A percentile compares a stretch with the other conserved stretches of the same genome.
phyloP scores from a whole-genome alignment of 73 alveolate genomes.

The Symbiodinium natans region DNA sequence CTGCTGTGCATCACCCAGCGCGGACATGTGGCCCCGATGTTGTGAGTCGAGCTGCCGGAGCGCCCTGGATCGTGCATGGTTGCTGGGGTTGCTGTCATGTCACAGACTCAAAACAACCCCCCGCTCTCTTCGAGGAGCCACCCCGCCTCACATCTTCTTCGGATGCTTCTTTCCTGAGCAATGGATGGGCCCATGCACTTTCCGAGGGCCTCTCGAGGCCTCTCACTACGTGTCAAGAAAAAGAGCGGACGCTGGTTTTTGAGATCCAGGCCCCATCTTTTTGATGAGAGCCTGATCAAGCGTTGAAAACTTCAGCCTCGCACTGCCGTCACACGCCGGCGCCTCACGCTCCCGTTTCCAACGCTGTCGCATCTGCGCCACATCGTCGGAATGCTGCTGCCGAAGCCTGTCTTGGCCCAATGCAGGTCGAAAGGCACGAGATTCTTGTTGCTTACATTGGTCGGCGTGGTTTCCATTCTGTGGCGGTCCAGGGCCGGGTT shows the following conservation, averaged over 20 bases:
- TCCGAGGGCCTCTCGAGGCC: too few relatives aligned
- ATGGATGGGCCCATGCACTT: not conserved
- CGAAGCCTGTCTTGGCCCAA: slow-evolving; percentile 10
- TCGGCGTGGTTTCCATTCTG: not conserved
- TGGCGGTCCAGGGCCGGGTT: not conserved
- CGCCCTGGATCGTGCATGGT: too few relatives aligned
- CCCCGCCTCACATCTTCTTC: not conserved
- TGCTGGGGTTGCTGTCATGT: too few relatives aligned
- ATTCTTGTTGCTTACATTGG: not conserved
- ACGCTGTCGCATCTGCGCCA: slow-evolving; percentile 1
- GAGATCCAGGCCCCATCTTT: not conserved
- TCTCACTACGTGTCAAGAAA: not conserved
- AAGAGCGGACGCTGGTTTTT: not conserved
- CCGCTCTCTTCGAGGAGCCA: not conserved
- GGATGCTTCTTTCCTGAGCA: not conserved
- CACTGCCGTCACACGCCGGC: not conserved
- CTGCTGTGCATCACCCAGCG: not conserved
- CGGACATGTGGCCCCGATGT: not conserved
- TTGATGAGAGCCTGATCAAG: not conserved
- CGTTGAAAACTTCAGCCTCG: not conserved
- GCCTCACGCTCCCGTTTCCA: slow-evolving; percentile 52
- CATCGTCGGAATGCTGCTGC: slow-evolving; percentile 23
- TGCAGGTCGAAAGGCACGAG: not conserved
- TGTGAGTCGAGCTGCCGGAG: not conserved
- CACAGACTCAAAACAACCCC: too few relatives aligned